Conservation (phyloP, 2,329 filamentous ascomycete species). For the Epichloe elymi region DNA sequence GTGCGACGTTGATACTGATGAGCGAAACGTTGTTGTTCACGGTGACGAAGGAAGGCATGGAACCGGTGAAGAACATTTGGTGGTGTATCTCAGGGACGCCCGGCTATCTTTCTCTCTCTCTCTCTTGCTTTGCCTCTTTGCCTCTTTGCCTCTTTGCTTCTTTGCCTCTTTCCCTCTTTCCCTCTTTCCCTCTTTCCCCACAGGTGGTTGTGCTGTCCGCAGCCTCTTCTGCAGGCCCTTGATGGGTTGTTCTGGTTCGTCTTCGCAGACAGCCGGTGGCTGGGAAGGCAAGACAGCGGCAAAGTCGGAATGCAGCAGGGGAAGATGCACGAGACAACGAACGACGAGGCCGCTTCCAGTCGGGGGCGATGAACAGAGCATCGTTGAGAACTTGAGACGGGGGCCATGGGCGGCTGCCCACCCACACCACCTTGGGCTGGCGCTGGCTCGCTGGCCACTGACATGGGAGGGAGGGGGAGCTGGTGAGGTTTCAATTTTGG, state of each 20-base stretch:
- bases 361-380: background rate
- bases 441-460: background rate
- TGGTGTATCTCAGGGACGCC: background rate
- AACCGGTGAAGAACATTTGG: constrained; percentile 12
- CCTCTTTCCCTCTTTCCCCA: background rate
- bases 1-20: constrained; percentile 44
- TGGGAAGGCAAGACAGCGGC: background rate
- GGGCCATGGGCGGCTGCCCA: no score
- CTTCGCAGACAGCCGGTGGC: background rate
- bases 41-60: constrained; percentile 46
- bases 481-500: background rate
- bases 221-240: no score
- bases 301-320: background rate
- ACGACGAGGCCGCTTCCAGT: background rate
- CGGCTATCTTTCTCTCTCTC: background rate
- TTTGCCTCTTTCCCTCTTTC: no score
- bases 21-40: constrained; percentile 50
- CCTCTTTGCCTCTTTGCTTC: no score
- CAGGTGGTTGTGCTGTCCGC: background rate
- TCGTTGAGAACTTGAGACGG: no score
- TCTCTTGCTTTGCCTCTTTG: no score
- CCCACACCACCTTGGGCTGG: background rate
- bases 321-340: background rate
- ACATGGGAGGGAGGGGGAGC: background rate
- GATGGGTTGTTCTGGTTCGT: no score